Percentiles rank a stretch among this genome's conserved stretches.
Conservation (phyloP, 345 rosid species). For the Ceriops zippeliana region DNA sequence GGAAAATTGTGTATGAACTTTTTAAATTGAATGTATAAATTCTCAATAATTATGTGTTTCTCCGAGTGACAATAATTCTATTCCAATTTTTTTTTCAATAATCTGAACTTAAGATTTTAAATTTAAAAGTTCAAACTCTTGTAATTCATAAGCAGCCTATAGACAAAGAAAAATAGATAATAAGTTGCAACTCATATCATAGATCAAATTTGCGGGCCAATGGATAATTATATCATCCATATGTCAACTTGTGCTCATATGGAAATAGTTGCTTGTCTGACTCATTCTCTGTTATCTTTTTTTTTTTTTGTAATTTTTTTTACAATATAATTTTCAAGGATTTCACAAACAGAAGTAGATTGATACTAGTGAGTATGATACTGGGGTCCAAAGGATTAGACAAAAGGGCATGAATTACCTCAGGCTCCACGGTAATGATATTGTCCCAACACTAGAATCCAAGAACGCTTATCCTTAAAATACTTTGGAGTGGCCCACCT, state of each 20-base stretch:
- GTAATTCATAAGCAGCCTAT: too few relatives aligned
- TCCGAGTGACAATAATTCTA: too few relatives aligned
- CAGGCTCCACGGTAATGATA: constrained; percentile 50
- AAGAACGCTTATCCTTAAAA: constrained; percentile 25
- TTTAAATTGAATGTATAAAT: too few relatives aligned
- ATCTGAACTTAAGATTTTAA: too few relatives aligned
- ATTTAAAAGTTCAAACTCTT: too few relatives aligned
- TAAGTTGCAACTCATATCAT: not conserved
- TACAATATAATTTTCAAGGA: constrained; percentile 8
- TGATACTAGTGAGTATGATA: constrained; percentile 19
- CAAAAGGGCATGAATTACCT: constrained; percentile 3
- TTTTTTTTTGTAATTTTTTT: too few relatives aligned
- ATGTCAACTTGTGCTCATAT: constrained; percentile 9
- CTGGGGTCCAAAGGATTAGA: constrained; percentile 27
- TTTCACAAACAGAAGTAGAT: not conserved
- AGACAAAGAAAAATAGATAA: too few relatives aligned
- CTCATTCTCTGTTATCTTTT: constrained; percentile 20
- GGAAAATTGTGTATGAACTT: too few relatives aligned
- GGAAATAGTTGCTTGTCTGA: constrained; percentile 10
- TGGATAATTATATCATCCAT: not conserved
- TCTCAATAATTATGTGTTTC: too few relatives aligned
- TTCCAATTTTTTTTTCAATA: too few relatives aligned
- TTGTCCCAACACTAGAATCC: constrained; percentile 45
- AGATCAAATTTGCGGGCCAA: not conserved
- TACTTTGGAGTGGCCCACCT: constrained; percentile 4